Conservation (phyloP, 2,329 filamentous ascomycete genomes). For the Tolypocladium paradoxum region DNA sequence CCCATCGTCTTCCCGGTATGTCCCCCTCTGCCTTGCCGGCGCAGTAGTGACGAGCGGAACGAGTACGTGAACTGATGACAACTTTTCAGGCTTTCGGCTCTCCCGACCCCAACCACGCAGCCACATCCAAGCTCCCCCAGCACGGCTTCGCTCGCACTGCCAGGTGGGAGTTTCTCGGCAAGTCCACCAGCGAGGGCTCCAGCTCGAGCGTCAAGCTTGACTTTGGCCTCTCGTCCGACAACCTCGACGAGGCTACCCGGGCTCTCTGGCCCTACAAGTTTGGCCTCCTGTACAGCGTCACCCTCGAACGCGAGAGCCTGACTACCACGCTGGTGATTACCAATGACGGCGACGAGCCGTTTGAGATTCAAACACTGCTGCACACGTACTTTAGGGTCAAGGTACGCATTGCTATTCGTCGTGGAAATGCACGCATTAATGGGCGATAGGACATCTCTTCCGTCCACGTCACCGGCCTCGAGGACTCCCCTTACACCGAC, state of each 20-base stretch:
- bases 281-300: constrained; percentile 86
- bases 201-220: constrained; percentile 79
- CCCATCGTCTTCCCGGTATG: constrained; percentile 86
- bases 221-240: constrained; percentile 73
- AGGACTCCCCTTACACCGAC: constrained; percentile 67
- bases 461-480: constrained; percentile 63
- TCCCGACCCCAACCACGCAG: constrained; percentile 61
- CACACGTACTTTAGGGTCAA: constrained; percentile 82
- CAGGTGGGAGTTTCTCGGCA: constrained; percentile 89
- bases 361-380: constrained; percentile 85
- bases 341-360: constrained; percentile 72
- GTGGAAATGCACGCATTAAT: neutral
- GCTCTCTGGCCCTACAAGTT: constrained; percentile 80
- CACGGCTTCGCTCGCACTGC: constrained; percentile 90
- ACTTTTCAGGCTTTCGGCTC: constrained; percentile 67
- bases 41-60: neutral
- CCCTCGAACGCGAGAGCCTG: constrained; percentile 62
- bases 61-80: neutral
- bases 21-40: constrained; percentile 7
- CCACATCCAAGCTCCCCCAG: constrained; percentile 73
- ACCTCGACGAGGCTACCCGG: constrained; percentile 56
- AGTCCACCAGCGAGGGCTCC: constrained; percentile 47
- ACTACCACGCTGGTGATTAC: constrained; percentile 76
- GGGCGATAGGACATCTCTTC: constrained; percentile 63
- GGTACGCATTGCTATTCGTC: constrained; percentile 38